A percentile compares a stretch with the other conserved stretches of the same genome.
Evolutionary conservation across 352 stramenopile genomes (phyloP).

Genomic region (Globisporangium takayamanum): DNA sequence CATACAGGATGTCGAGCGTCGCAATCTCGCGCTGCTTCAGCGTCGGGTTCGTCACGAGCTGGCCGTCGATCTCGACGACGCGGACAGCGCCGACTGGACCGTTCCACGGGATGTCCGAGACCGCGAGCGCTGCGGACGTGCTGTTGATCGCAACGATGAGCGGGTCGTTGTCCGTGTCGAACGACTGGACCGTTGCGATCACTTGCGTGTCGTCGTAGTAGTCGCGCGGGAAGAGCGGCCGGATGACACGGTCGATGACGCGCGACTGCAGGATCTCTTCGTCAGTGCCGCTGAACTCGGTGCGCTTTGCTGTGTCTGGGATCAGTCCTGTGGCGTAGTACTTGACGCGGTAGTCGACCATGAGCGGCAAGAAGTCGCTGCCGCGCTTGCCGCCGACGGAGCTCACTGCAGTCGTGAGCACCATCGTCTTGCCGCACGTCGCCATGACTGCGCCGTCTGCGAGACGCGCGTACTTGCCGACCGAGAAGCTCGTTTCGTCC

Average conservation of each 20-base stretch:
- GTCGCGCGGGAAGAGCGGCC: slow-evolving; percentile 92
- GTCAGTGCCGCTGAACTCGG: slow-evolving; percentile 89
- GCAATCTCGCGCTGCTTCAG: slow-evolving; percentile 54
- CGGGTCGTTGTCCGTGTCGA: slow-evolving; percentile 80
- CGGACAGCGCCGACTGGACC: slow-evolving; percentile 88
- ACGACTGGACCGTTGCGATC: slow-evolving; percentile 84
- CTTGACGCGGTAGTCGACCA: slow-evolving; percentile 93
- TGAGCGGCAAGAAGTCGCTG: slow-evolving; percentile 87
- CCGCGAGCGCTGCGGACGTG: slow-evolving; percentile 75
- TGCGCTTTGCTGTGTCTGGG: slow-evolving; percentile 78
- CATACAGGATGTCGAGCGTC: slow-evolving; percentile 83
- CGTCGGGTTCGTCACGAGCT: slow-evolving; percentile 92
- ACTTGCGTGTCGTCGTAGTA: slow-evolving; percentile 96
- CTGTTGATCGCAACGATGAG: slow-evolving; percentile 88
- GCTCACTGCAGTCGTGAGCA: slow-evolving; percentile 85
- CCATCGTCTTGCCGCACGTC: slow-evolving; percentile 75
- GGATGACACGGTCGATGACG: slow-evolving; percentile 94
- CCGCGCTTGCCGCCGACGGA: slow-evolving; percentile 30
- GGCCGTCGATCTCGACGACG: slow-evolving; percentile 75
- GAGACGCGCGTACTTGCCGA: slow-evolving; percentile 78
- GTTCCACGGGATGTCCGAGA: slow-evolving; percentile 87
- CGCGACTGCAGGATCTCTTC: slow-evolving; percentile 95
- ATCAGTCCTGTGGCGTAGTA: slow-evolving; percentile 84
- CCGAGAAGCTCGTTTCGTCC: slow-evolving; percentile 47
- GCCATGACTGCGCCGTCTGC: slow-evolving; percentile 83